phyloP scores from a whole-genome alignment of 2,329 filamentous ascomycete genomes.

The Trichoderma gracile region DNA sequence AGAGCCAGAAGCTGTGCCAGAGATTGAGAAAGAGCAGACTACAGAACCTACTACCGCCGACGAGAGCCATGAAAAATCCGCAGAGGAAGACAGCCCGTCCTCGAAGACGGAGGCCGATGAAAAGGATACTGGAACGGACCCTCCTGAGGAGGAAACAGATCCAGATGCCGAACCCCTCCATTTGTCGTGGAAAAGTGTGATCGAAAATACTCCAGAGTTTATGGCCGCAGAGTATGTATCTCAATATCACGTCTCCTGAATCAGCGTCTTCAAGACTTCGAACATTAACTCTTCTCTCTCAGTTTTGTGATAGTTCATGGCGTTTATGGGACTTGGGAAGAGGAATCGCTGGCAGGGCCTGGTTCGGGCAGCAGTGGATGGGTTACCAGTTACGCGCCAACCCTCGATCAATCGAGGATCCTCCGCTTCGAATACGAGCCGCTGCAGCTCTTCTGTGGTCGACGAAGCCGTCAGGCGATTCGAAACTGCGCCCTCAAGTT shows the following conservation, averaged over 20 bases:
- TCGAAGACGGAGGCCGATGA: not conserved
- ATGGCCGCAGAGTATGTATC: slow-evolving; percentile 21
- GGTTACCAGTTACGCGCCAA: not conserved
- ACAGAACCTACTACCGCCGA: not conserved
- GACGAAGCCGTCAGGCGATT: slow-evolving; percentile 22
- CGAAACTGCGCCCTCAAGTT: slow-evolving; percentile 18
- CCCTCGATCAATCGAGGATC: not conserved
- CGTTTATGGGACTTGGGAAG: slow-evolving; percentile 15
- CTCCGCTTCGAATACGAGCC: slow-evolving; percentile 22
- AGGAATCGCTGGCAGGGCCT: slow-evolving; percentile 2
- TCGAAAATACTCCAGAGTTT: not conserved
- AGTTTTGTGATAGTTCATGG: slow-evolving; percentile 24
- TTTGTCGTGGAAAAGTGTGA: slow-evolving; percentile 7
- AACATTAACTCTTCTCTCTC: not conserved
- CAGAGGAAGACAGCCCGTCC: not conserved
- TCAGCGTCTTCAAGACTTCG: not conserved
- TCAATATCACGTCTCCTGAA: not conserved
- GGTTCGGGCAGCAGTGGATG: slow-evolving; percentile 23
- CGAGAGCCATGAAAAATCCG: not conserved
- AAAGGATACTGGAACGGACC: not conserved
- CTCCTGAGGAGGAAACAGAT: slow-evolving; percentile 9
- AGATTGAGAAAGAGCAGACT: not conserved
- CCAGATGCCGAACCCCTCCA: slow-evolving; percentile 24
- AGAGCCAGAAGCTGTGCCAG: slow-evolving; percentile 3
- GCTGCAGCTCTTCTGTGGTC: slow-evolving; percentile 21